These are phyloP conservation scores for Nectriaceae sp. DNA, from an alignment of 2,329 filamentous ascomycete genomes.

Conservation along the genomic window DNA sequence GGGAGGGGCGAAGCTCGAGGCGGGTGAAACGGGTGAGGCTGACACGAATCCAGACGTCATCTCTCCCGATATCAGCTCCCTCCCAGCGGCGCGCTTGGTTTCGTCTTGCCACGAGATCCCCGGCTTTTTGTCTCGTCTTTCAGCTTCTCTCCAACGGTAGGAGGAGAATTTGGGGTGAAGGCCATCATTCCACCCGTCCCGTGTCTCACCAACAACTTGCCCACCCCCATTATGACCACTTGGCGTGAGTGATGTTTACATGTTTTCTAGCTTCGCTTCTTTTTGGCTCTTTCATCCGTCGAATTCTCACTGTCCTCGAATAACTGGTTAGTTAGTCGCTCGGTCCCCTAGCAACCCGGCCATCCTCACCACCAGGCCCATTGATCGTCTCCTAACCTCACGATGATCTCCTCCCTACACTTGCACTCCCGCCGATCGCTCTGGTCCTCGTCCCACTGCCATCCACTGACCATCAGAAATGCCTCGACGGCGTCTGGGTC, in stretches of 20 bases:
- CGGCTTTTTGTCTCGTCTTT: too few species aligned
- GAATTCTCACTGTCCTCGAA: too few species aligned
- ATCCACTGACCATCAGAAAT: neutral
- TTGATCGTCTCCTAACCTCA: neutral
- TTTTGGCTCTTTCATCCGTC: too few species aligned
- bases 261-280: too few species aligned
- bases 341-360: neutral
- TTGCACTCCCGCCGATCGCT: neutral
- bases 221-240: neutral
- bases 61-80: slow-evolving; percentile 2
- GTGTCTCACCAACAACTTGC: neutral
- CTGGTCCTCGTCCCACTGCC: neutral
- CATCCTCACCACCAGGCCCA: neutral
- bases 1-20: too few species aligned
- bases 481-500: too few species aligned
- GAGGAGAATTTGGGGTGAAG: neutral
- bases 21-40: slow-evolving; percentile 2
- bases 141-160: neutral
- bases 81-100: slow-evolving; percentile 2
- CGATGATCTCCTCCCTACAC: too few species aligned
- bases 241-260: too few species aligned
- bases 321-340: too few species aligned
- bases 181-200: neutral
- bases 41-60: slow-evolving; percentile 19
- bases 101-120: too few species aligned